Evolutionary conservation across 1,139 yeast species (phyloP).

Genomic region (Magnusiomyces ingens): DNA sequence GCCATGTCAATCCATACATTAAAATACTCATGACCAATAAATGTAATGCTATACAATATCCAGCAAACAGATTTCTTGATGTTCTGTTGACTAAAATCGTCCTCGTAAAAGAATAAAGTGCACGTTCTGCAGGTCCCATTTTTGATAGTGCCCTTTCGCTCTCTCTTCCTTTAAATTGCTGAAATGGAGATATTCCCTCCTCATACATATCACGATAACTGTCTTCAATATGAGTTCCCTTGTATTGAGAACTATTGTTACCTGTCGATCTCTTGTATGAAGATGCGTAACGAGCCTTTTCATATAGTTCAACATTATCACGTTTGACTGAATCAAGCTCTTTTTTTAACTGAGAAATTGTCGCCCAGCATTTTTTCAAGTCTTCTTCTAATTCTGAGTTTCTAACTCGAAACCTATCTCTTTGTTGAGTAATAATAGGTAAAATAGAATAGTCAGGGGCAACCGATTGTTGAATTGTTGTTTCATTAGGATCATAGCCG

Average conservation of each 20-base stretch:
- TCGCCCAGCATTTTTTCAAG: conserved; percentile 49
- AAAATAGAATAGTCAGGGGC: conserved; percentile 46
- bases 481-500: conserved; percentile 16
- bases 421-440: conserved; percentile 87
- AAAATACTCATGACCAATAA: conserved; percentile 62
- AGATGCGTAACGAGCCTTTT: conserved; percentile 70
- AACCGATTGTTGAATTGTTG: conserved; percentile 9
- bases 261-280: conserved; percentile 19
- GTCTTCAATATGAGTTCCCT: conserved; percentile 44
- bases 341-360: conserved; percentile 53
- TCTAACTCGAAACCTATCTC: conserved; percentile 81
- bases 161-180: conserved; percentile 72
- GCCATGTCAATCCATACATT: conserved; percentile 42
- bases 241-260: neutral
- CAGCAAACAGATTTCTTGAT: conserved; percentile 65
- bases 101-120: conserved; percentile 69
- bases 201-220: conserved; percentile 63
- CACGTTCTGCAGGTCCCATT: conserved; percentile 70
- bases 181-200: conserved; percentile 74
- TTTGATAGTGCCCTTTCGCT: conserved; percentile 67
- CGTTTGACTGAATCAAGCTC: conserved; percentile 58
- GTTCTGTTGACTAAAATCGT: conserved; percentile 66
- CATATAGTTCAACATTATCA: conserved; percentile 76
- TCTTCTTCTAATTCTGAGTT: conserved; percentile 82
- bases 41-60: conserved; percentile 72